phyloP scores from a whole-genome alignment of 2,329 filamentous ascomycete genomes.

The Fusarium caatingaense region DNA sequence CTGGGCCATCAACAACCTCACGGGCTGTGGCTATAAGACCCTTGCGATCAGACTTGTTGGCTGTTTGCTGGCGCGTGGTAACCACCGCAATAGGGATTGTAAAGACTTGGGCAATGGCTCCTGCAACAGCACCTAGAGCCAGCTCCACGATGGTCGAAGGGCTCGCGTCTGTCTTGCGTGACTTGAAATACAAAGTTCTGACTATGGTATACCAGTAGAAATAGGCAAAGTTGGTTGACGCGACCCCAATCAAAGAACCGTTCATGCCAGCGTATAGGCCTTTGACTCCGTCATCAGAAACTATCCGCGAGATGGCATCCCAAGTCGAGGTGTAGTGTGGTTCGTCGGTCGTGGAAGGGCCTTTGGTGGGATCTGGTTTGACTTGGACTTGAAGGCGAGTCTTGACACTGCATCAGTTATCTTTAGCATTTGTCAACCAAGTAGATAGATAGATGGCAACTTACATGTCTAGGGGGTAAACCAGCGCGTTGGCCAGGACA shows the following conservation, averaged over 20 bases:
- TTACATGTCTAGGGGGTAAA: constrained; percentile 97
- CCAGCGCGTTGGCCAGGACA: constrained; percentile 91
- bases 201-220: constrained; percentile 99
- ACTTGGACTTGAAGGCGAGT: constrained; percentile 96
- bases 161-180: constrained; percentile 61
- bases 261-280: constrained; percentile 92
- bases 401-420: constrained; percentile 76
- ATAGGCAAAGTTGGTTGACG: constrained; percentile 98
- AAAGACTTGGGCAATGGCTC: constrained; percentile 92
- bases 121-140: constrained; percentile 84
- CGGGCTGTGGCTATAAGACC: constrained; percentile 86
- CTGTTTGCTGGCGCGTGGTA: constrained; percentile 95
- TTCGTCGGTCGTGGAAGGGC: constrained; percentile 55
- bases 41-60: constrained; percentile 84
- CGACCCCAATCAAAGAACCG: constrained; percentile 88
- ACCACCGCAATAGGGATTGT: constrained; percentile 97
- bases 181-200: constrained; percentile 79
- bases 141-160: constrained; percentile 87
- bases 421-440: neutral
- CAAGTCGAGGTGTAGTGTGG: constrained; percentile 87
- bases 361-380: constrained; percentile 65
- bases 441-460: constrained; percentile 49
- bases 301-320: constrained; percentile 89
- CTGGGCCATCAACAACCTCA: constrained; percentile 90
- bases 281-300: constrained; percentile 79